A percentile compares a stretch with the other conserved stretches of the same genome.
Conservation (phyloP, 2,329 filamentous ascomycete species). For the Pseudogymnoascus verrucosus region DNA sequence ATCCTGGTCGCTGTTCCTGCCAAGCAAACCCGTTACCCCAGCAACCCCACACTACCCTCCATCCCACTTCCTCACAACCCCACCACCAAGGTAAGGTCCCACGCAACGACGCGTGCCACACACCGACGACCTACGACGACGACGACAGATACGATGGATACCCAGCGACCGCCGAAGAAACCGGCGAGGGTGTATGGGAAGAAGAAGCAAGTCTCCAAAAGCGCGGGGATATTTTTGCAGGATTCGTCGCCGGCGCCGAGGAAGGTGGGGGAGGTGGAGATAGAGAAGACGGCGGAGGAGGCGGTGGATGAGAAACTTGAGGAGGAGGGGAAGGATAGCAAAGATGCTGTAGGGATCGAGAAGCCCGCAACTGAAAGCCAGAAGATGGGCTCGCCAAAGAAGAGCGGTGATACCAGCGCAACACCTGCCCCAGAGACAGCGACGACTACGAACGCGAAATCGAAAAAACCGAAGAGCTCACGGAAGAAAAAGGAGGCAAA, state of each 20-base stretch:
- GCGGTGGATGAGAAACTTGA: neutral
- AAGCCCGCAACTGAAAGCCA: neutral
- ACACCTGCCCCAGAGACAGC: neutral
- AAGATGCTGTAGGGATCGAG: neutral
- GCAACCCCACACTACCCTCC: neutral
- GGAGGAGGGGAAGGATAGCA: neutral
- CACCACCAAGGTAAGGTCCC: constrained; percentile 1
- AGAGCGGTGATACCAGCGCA: neutral
- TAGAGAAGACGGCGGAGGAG: neutral
- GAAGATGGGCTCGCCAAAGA: neutral
- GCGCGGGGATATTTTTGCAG: neutral
- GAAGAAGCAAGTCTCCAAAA: neutral
- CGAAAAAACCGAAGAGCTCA: neutral
- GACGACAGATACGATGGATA: neutral
- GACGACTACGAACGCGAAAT: neutral
- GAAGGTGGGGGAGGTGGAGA: neutral
- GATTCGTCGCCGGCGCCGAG: neutral
- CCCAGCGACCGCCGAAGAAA: constrained; percentile 1
- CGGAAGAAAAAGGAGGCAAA: neutral
- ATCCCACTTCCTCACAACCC: neutral
- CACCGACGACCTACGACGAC: neutral
- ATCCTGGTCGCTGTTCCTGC: neutral
- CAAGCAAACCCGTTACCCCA: neutral
- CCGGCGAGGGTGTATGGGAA: constrained; percentile 5
- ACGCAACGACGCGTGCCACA: neutral